Conservation (phyloP, 208 protist genomes). For the Polymyxa betae region DNA sequence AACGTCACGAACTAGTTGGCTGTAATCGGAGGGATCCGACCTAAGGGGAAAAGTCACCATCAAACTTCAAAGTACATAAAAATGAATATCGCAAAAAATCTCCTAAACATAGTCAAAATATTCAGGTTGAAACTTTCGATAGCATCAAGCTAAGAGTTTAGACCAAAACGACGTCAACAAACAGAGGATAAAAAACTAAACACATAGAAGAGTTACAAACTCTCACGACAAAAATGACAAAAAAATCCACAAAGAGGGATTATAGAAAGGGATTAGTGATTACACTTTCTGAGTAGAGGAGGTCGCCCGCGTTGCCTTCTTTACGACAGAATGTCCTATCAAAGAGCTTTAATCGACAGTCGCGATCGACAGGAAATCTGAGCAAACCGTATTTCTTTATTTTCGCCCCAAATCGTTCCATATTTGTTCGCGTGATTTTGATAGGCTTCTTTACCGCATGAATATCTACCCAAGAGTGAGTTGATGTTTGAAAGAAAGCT, state of each 20-base stretch:
- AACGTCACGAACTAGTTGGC: slow-evolving; percentile 25
- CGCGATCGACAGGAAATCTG: not conserved
- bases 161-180: too few species aligned
- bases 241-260: not conserved
- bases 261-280: not conserved
- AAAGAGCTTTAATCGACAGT: not conserved
- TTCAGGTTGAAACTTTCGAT: too few species aligned
- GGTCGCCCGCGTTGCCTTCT: not conserved
- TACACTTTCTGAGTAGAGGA: slow-evolving; percentile 44
- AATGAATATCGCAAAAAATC: too few species aligned
- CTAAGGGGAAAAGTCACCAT: too few species aligned
- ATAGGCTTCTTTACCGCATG: slow-evolving; percentile 27
- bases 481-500: not conserved
- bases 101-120: too few species aligned
- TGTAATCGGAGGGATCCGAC: slow-evolving; percentile 50
- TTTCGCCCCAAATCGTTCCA: not conserved
- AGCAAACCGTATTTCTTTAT: slow-evolving; percentile 49
- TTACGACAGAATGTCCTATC: slow-evolving; percentile 20
- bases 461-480: not conserved
- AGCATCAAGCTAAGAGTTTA: too few species aligned
- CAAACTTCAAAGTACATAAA: too few species aligned
- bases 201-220: too few species aligned
- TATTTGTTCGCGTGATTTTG: slow-evolving; percentile 17
- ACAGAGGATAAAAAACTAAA: too few species aligned
- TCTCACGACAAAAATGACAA: too few species aligned